Evolutionary conservation across 2,329 filamentous ascomycete genomes (phyloP), one percentile per base, ranked within the genome.

Genomic region (Clonostachys rhizophaga): DNA sequence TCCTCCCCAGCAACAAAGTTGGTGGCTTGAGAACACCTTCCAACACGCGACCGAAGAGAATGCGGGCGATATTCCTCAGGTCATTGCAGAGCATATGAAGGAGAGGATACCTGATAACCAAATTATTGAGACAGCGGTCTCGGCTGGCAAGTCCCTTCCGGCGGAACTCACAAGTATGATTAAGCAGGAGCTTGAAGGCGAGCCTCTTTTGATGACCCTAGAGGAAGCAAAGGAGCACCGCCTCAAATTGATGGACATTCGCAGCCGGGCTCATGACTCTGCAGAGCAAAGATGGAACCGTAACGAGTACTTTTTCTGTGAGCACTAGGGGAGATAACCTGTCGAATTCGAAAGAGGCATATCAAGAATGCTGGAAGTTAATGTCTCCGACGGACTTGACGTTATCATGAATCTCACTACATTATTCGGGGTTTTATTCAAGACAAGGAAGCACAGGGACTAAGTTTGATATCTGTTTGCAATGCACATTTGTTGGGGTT

Each of bases 1-100:
- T 0, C 64, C 61, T 1, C 63, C 63, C 0, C 64, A 67, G 45
- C 61, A 64, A 41, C 51, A 49, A 6, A 53, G 52, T 14, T 67
- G 62, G 61, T 66, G 57, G 59, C 24, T 30, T 30, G 42, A 44
- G 42, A 34, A 16, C 17, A 34, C 18, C n/a, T 30, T 44, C 14
- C 48, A 43, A 14, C 37, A 40, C n/a, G 37, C 37, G 17, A 40
- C 8, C 9, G 24, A 30, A 30, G 24, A 40, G 9, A 40, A 40
- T 40, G n/a, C 37, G 7, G 4, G 37, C 37, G 11, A 40, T 4
- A n/a, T 18, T 5, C 37, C 17, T 18, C 17, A n/a, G n/a, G n/a
- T 40, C 7, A 40, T n/a, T 18, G 37, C 37, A n/a, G n/a, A 40
- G 37, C 37, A 40, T 16, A 24, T 42, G n/a, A 40, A 18, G 14